phyloP scores from a whole-genome alignment of 2,329 filamentous ascomycete species.

The Fusarium cicatricum region DNA sequence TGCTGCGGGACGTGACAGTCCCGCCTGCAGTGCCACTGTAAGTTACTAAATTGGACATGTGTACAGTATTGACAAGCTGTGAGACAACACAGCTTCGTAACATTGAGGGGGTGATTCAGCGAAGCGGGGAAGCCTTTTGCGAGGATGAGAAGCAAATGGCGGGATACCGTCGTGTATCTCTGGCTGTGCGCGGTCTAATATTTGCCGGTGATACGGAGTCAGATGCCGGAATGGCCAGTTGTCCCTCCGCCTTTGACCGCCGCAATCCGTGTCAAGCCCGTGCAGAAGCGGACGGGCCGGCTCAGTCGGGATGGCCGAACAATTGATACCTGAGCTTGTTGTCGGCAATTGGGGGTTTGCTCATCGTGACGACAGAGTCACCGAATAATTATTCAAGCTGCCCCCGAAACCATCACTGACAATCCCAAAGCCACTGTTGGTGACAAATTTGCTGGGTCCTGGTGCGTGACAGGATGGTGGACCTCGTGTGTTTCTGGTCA shows the following conservation, averaged over 20 bases:
- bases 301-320: conserved; percentile 9
- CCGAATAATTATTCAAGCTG: too few species aligned
- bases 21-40: conserved; percentile 23
- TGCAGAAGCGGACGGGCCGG: conserved; percentile 12
- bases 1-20: conserved; percentile 11
- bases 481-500: conserved; percentile 24
- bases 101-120: conserved; percentile 29
- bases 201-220: conserved; percentile 23
- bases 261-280: conserved; percentile 9
- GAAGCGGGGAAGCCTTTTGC: conserved; percentile 31
- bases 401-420: conserved; percentile 23
- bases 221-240: conserved; percentile 12
- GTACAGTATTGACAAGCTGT: conserved; percentile 13
- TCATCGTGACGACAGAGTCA: conserved; percentile 11
- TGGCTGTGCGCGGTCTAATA: conserved; percentile 12
- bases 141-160: conserved; percentile 22
- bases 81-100: conserved; percentile 17
- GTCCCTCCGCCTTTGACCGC: conserved; percentile 14
- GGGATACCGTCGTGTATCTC: conserved; percentile 28
- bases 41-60: not conserved
- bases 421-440: conserved; percentile 30
- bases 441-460: conserved; percentile 30
- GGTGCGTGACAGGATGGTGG: conserved; percentile 20
- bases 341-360: not conserved
- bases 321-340: not conserved